Percentiles rank a stretch among this genome's conserved stretches.
Conservation (phyloP, 192 early-diverging fungal genomes). For the Backusella tuberculispora region DNA sequence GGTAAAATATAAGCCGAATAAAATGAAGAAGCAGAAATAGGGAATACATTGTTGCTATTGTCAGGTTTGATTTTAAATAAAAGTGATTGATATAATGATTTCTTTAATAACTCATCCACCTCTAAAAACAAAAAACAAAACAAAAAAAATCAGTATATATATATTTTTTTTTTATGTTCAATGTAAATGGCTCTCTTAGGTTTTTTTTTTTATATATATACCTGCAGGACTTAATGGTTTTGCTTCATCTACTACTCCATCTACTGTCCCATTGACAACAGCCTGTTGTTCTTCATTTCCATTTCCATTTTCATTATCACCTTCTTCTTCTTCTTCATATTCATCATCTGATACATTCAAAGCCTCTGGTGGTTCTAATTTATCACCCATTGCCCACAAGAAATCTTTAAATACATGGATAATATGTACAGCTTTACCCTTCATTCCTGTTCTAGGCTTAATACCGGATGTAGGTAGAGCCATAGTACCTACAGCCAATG, state of each 20-base stretch:
- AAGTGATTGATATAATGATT: conserved; percentile 70
- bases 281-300: conserved; percentile 2
- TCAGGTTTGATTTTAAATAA: conserved; percentile 64
- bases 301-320: conserved; percentile 27
- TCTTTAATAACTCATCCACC: conserved; percentile 76
- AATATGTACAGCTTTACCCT: conserved; percentile 83
- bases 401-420: conserved; percentile 78
- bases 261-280: not conserved
- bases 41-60: conserved; percentile 61
- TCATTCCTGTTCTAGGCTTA: conserved; percentile 52
- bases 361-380: conserved; percentile 61
- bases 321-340: conserved; percentile 33
- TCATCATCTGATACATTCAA: conserved; percentile 29
- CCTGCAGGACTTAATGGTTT: conserved; percentile 10
- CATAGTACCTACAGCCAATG: conserved; percentile 74
- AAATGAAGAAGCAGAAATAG: conserved; percentile 74
- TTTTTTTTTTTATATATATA: no score
- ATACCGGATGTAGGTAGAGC: conserved; percentile 55
- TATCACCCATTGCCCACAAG: conserved; percentile 79
- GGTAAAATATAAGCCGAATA: conserved; percentile 80
- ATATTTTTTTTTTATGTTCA: not conserved
- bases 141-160: not conserved
- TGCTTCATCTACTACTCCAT: not conserved
- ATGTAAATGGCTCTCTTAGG: no score
- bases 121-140: conserved; percentile 52